Conservation (phyloP, 2,329 filamentous ascomycete genomes). For the Ambrosiella cleistominuta region DNA sequence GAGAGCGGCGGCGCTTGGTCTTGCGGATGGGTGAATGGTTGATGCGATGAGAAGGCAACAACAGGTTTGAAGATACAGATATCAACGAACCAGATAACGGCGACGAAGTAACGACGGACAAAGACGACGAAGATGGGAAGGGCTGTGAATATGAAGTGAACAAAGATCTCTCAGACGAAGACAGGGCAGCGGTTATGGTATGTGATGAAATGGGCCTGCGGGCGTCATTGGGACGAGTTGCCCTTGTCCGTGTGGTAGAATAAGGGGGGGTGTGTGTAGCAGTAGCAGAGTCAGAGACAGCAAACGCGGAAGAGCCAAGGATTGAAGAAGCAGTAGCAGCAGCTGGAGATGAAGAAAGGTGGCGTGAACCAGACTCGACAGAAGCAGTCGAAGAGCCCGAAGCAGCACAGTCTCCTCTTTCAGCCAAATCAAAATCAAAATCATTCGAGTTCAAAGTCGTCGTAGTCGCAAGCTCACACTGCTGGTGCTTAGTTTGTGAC, state of each 20-base stretch:
- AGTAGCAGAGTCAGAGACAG: neutral
- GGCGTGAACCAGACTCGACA: neutral
- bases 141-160: constrained; percentile 1
- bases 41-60: neutral
- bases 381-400: neutral
- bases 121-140: constrained; percentile 6
- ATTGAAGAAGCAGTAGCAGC: neutral
- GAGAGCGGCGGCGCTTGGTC: neutral
- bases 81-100: constrained; percentile 4
- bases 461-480: neutral
- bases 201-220: constrained; percentile 1
- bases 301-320: neutral
- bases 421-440: neutral
- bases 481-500: neutral
- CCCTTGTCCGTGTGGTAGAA: neutral
- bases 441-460: neutral
- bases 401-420: neutral
- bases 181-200: neutral
- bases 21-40: neutral
- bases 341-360: neutral
- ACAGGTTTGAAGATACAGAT: constrained; percentile 1
- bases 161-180: neutral
- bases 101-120: constrained; percentile 3
- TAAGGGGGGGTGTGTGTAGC: neutral
- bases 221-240: neutral